These are phyloP conservation scores for Diaporthe helianthi DNA, from an alignment of 2,329 filamentous ascomycete genomes.

Conservation along the genomic window DNA sequence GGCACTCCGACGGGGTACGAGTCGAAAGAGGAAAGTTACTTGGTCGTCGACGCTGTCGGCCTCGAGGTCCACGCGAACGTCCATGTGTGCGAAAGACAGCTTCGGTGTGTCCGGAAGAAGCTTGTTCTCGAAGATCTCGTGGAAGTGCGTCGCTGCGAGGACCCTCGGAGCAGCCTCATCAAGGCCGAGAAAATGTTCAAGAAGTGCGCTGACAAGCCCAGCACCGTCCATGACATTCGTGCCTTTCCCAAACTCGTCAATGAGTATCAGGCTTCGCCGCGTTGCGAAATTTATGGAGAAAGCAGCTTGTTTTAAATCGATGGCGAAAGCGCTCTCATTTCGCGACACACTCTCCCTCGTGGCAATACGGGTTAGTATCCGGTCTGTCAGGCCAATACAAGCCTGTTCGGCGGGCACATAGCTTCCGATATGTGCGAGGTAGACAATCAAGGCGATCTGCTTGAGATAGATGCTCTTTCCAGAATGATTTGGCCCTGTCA, in stretches of 20 bases:
- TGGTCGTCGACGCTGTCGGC: constrained; percentile 63
- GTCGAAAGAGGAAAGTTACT: constrained; percentile 77
- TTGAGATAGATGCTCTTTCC: constrained; percentile 97
- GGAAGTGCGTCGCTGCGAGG: constrained; percentile 68
- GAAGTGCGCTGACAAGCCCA: constrained; percentile 63
- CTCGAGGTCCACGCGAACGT: constrained; percentile 66
- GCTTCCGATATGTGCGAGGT: constrained; percentile 90
- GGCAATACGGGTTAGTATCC: constrained; percentile 85
- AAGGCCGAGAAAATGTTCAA: constrained; percentile 61
- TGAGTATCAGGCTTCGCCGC: constrained; percentile 78
- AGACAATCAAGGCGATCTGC: constrained; percentile 88
- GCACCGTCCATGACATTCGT: constrained; percentile 65
- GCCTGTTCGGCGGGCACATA: constrained; percentile 85
- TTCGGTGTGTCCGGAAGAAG: constrained; percentile 58
- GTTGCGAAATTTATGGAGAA: constrained; percentile 79
- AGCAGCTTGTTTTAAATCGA: constrained; percentile 86
- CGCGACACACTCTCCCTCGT: constrained; percentile 70
- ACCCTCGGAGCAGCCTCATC: constrained; percentile 59
- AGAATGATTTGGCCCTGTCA: constrained; percentile 96
- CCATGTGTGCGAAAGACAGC: constrained; percentile 74
- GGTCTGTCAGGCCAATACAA: constrained; percentile 86
- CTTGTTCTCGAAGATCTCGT: constrained; percentile 75
- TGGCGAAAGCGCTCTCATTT: constrained; percentile 70
- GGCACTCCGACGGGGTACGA: constrained; percentile 70
- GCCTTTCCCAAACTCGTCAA: constrained; percentile 87